Conservation (phyloP, 768 basidiomycete species). For the Termitomyces sp. region DNA sequence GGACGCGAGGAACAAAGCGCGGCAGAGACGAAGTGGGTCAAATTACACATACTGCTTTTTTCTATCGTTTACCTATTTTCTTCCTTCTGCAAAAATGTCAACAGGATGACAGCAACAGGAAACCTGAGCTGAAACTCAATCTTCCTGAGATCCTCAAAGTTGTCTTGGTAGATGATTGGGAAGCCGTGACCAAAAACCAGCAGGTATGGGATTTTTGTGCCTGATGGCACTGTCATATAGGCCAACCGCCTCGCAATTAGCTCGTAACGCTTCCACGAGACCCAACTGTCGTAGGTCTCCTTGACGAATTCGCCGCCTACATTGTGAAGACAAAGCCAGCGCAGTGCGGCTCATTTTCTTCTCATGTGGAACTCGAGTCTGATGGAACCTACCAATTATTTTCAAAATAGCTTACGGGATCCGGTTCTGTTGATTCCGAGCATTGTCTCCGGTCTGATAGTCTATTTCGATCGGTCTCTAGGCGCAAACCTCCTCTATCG, state of each 20-base stretch:
- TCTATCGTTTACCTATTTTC: not conserved
- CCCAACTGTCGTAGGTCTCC: constrained; percentile 72
- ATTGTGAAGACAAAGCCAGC: constrained; percentile 44
- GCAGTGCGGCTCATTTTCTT: constrained; percentile 28
- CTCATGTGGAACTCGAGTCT: not conserved
- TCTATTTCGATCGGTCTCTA: constrained; percentile 91
- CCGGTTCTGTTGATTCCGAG: constrained; percentile 69
- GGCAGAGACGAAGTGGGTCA: constrained; percentile 65
- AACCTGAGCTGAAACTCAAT: constrained; percentile 85
- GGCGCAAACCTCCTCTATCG: constrained; percentile 90
- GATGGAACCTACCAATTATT: not conserved
- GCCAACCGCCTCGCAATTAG: constrained; percentile 30
- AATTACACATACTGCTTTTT: not conserved
- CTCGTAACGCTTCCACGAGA: constrained; percentile 77
- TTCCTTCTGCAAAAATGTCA: not conserved
- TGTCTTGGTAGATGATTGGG: constrained; percentile 95
- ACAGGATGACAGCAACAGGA: constrained; percentile 73
- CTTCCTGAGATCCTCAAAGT: constrained; percentile 90
- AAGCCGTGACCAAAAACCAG: constrained; percentile 90
- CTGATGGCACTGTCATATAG: not conserved
- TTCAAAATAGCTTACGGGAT: constrained; percentile 50
- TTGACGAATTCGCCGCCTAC: constrained; percentile 72
- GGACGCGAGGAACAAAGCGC: constrained; percentile 60
- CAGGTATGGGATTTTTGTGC: constrained; percentile 45
- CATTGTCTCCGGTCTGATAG: constrained; percentile 75